phyloP scores from a whole-genome alignment of 306 rosid species.

The Cyamopsis tetragonoloba region DNA sequence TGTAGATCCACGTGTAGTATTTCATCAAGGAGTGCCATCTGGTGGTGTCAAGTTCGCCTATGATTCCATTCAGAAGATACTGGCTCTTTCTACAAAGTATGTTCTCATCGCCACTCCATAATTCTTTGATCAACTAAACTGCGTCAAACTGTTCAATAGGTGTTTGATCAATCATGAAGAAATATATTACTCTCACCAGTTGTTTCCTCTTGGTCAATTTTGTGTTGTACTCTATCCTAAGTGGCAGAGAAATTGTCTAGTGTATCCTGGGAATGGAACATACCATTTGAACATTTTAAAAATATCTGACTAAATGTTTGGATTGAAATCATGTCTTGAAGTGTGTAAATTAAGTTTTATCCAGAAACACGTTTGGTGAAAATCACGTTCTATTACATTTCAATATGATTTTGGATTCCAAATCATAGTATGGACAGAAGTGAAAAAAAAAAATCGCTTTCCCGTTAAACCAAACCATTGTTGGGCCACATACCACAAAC shows the following conservation, averaged over 20 bases:
- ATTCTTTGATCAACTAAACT: background rate
- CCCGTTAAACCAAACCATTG: too few relatives aligned
- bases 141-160: background rate
- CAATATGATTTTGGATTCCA: too few relatives aligned
- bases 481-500: too few relatives aligned
- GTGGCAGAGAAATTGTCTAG: too few relatives aligned
- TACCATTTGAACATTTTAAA: background rate
- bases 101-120: slow-evolving; percentile 27
- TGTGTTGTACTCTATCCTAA: background rate
- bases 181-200: background rate
- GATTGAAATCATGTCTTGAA: too few relatives aligned
- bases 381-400: too few relatives aligned
- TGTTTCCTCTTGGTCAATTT: background rate
- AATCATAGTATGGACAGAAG: too few relatives aligned
- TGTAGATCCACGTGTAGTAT: slow-evolving; percentile 51
- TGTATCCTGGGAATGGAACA: slow-evolving; percentile 2
- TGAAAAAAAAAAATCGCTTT: too few relatives aligned
- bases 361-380: too few relatives aligned
- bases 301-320: too few relatives aligned
- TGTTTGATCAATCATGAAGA: background rate
- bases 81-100: slow-evolving; percentile 80
- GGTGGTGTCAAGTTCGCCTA: slow-evolving; percentile 55
- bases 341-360: too few relatives aligned
- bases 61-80: slow-evolving; percentile 61
- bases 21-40: slow-evolving; percentile 78